phyloP scores from a whole-genome alignment of 2,329 filamentous ascomycete species.

The Lecanosticta acicola region DNA sequence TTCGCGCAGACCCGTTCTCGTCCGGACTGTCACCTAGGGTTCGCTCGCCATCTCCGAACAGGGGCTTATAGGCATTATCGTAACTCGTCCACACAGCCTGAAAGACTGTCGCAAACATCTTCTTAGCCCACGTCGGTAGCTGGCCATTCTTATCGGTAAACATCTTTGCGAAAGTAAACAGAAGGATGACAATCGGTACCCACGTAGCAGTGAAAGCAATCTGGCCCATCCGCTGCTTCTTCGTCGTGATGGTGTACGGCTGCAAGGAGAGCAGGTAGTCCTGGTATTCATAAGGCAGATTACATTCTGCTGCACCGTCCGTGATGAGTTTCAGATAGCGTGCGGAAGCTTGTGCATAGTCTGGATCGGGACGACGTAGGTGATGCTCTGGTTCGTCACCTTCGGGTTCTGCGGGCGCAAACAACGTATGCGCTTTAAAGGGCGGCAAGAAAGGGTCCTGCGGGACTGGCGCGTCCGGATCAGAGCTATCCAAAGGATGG shows the following conservation, averaged over 20 bases:
- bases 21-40: conserved; percentile 37
- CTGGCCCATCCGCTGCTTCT: conserved; percentile 61
- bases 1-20: neutral
- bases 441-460: conserved; percentile 56
- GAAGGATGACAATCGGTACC: conserved; percentile 52
- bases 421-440: conserved; percentile 82
- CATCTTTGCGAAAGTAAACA: conserved; percentile 46
- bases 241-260: conserved; percentile 64
- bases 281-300: conserved; percentile 73
- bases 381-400: conserved; percentile 34
- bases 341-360: conserved; percentile 74
- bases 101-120: conserved; percentile 49
- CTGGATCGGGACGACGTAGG: conserved; percentile 57
- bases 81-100: conserved; percentile 59
- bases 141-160: conserved; percentile 62
- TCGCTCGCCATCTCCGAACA: conserved; percentile 85
- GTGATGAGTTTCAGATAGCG: conserved; percentile 78
- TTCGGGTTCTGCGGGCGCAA: conserved; percentile 51
- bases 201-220: conserved; percentile 57
- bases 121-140: conserved; percentile 61
- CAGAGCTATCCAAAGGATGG: conserved; percentile 56
- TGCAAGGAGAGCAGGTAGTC: conserved; percentile 63
- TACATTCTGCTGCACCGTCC: conserved; percentile 71
- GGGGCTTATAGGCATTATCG: conserved; percentile 55
- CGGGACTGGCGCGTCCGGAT: conserved; percentile 54